phyloP scores from a whole-genome alignment of 2,329 filamentous ascomycete species.

The Cercospora janseana region DNA sequence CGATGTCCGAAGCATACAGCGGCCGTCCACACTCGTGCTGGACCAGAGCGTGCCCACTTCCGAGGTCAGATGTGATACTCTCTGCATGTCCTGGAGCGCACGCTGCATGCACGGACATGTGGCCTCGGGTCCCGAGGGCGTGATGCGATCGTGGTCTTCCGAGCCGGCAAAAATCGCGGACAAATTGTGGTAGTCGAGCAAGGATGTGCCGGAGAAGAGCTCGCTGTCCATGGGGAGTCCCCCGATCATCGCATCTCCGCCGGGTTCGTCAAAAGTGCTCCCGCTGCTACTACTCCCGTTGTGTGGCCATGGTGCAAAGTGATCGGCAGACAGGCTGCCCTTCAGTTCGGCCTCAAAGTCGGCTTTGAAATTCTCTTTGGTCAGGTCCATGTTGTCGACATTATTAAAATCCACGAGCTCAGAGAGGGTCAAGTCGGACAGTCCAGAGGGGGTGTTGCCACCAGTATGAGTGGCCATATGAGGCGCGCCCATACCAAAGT shows the following conservation, averaged over 20 bases:
- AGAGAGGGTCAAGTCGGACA: background rate
- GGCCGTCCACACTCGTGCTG: background rate
- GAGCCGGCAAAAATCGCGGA: background rate
- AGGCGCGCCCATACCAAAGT: background rate
- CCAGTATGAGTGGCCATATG: too few species aligned
- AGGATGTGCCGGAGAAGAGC: background rate
- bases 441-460: background rate
- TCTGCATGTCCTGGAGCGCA: slow-evolving; percentile 3
- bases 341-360: background rate
- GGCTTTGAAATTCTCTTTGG: background rate
- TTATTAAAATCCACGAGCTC: background rate
- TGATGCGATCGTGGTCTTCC: background rate
- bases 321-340: too few species aligned
- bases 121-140: background rate
- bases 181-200: background rate
- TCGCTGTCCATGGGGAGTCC: background rate
- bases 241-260: background rate
- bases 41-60: slow-evolving; percentile 2
- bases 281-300: background rate
- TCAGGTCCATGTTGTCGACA: background rate
- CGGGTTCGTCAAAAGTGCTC: background rate
- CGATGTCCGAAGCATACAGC: background rate
- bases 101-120: background rate
- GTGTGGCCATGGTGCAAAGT: background rate
- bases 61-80: too few species aligned